A percentile compares a stretch with the other conserved stretches of the same genome.
Evolutionary conservation across 2,329 filamentous ascomycete species (phyloP).

Genomic region (Parastagonospora avenae): DNA sequence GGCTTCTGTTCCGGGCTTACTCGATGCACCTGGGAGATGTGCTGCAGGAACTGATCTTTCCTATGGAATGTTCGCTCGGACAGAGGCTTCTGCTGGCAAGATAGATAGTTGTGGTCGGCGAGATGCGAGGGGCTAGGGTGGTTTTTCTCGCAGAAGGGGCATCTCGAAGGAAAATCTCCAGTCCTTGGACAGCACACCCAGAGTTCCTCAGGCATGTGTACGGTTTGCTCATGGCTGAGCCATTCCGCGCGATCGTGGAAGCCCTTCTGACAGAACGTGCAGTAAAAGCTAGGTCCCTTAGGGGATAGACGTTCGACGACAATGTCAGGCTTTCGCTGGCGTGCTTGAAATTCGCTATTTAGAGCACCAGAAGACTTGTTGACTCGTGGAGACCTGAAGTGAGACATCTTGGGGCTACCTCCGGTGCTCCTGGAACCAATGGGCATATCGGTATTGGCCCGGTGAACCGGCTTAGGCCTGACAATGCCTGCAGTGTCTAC

Average conservation of each 20-base stretch:
- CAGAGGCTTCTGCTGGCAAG: conserved; percentile 63
- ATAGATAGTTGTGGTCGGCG: conserved; percentile 56
- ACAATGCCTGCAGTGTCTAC: conserved; percentile 12
- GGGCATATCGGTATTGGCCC: conserved; percentile 10
- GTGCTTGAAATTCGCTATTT: conserved; percentile 10
- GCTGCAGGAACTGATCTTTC: conserved; percentile 58
- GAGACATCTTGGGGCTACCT: conserved; percentile 1
- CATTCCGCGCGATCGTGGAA: conserved; percentile 57
- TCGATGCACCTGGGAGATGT: conserved; percentile 56
- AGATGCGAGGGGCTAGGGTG: conserved; percentile 55
- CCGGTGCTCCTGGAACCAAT: conserved; percentile 16
- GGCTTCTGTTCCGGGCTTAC: conserved; percentile 48
- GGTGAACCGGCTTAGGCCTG: conserved; percentile 16
- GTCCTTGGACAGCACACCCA: conserved; percentile 31
- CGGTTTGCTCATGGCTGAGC: conserved; percentile 67
- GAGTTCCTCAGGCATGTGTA: conserved; percentile 57
- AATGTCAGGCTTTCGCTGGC: not conserved
- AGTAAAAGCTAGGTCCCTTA: conserved; percentile 26
- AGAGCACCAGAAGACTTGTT: conserved; percentile 24
- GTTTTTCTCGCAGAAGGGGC: conserved; percentile 56
- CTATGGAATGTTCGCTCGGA: conserved; percentile 60
- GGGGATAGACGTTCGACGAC: conserved; percentile 14
- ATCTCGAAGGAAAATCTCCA: conserved; percentile 48
- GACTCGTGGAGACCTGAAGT: conserved; percentile 5
- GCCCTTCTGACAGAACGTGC: conserved; percentile 32